These are phyloP conservation scores for Peniophora sp. DNA, from an alignment of 1,284 basidiomycete genomes.

Conservation along the genomic window DNA sequence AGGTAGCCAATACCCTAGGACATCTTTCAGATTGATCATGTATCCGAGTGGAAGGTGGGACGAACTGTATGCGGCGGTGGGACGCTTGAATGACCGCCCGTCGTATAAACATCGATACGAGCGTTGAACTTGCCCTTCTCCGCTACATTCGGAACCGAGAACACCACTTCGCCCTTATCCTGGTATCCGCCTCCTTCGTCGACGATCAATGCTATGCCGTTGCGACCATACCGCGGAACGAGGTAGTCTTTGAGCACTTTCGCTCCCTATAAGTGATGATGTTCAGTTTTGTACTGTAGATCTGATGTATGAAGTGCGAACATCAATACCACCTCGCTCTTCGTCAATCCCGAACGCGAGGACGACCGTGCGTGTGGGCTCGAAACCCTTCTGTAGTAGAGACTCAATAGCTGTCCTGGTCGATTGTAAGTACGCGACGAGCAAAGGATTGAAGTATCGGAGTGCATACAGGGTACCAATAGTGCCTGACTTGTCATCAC, in stretches of 20 bases:
- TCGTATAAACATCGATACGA: background rate
- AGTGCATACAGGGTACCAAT: slow-evolving; percentile 41
- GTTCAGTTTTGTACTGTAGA: background rate
- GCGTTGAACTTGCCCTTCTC: slow-evolving; percentile 5
- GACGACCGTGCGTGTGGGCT: slow-evolving; percentile 41
- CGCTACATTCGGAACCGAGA: slow-evolving; percentile 4
- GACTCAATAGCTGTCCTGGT: slow-evolving; percentile 40
- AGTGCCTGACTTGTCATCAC: slow-evolving; percentile 43
- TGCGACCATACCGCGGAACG: slow-evolving; percentile 44
- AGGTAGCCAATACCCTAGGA: slow-evolving; percentile 31
- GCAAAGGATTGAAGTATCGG: slow-evolving; percentile 10
- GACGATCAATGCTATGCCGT: slow-evolving; percentile 55
- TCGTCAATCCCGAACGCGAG: slow-evolving; percentile 61
- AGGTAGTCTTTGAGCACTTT: slow-evolving; percentile 37
- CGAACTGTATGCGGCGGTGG: background rate
- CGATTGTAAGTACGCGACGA: background rate
- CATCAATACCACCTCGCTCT: slow-evolving; percentile 45
- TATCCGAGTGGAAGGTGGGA: background rate
- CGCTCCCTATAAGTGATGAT: slow-evolving; percentile 37
- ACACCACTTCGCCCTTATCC: background rate
- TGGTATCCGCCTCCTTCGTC: slow-evolving; percentile 35
- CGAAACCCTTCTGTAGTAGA: slow-evolving; percentile 34
- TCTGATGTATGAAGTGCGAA: slow-evolving; percentile 7
- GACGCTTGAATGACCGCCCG: background rate
- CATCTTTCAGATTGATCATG: slow-evolving; percentile 11